Evolutionary conservation across 2,329 filamentous ascomycete species (phyloP).

Genomic region (Verticillium nubilum): DNA sequence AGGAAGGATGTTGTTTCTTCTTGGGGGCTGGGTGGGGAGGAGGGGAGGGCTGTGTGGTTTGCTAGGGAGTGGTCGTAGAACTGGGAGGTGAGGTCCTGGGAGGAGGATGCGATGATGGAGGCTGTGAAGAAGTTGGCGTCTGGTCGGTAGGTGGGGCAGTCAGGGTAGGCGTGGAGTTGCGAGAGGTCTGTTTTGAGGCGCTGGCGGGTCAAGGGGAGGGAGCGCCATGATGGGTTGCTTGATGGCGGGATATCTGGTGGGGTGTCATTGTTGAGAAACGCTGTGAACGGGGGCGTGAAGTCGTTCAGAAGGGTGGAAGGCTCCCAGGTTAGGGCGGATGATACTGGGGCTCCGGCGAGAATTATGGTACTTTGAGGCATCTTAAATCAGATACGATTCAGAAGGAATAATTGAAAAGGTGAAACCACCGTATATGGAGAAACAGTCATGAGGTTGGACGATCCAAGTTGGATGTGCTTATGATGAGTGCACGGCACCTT

Average conservation of each 20-base stretch:
- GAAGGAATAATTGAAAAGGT: too few relatives aligned
- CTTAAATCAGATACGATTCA: not conserved
- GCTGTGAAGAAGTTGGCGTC: conserved; percentile 41
- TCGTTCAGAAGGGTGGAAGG: conserved; percentile 21
- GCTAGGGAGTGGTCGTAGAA: conserved; percentile 78
- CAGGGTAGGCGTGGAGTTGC: conserved; percentile 35
- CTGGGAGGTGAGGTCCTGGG: conserved; percentile 38
- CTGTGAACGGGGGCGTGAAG: conserved; percentile 16
- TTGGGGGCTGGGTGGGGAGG: conserved; percentile 35
- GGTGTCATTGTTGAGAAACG: conserved; percentile 2
- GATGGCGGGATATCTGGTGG: not conserved
- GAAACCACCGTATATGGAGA: too few relatives aligned
- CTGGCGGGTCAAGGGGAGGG: conserved; percentile 40
- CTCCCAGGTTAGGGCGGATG: conserved; percentile 20
- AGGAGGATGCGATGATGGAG: conserved; percentile 23
- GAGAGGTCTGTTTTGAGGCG: conserved; percentile 47
- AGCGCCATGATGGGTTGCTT: conserved; percentile 43
- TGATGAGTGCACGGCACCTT: not conserved
- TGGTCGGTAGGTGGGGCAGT: conserved; percentile 17
- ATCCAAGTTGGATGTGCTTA: not conserved
- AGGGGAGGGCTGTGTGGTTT: conserved; percentile 59
- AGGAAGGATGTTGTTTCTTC: conserved; percentile 24
- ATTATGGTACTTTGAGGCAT: conserved; percentile 30
- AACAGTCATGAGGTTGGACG: not conserved
- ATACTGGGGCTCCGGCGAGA: conserved; percentile 27